Conservation (phyloP, 2,329 filamentous ascomycete species). For the Emydomyces testavorans region DNA sequence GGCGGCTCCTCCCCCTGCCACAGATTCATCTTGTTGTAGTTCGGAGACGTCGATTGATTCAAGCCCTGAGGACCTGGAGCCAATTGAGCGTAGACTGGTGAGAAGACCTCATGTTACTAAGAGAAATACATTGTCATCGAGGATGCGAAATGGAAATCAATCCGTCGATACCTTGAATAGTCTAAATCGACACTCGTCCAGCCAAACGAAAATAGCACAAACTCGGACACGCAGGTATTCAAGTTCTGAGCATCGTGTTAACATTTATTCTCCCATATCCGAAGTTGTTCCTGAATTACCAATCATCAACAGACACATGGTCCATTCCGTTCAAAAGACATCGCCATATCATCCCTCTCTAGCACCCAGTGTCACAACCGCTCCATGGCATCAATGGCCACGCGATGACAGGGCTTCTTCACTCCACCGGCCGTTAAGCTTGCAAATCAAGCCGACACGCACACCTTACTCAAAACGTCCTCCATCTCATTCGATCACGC, state of each 20-base stretch:
- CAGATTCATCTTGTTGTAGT: background rate
- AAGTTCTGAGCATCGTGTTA: constrained; percentile 2
- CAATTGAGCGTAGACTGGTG: background rate
- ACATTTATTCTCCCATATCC: background rate
- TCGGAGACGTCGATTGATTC: constrained; percentile 8
- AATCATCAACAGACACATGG: background rate
- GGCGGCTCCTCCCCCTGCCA: background rate
- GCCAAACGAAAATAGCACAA: background rate
- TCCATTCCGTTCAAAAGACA: background rate
- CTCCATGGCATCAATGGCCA: background rate
- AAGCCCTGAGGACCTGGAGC: background rate
- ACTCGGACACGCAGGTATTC: constrained; percentile 10
- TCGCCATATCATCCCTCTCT: background rate
- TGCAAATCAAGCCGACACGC: background rate
- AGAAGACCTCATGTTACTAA: background rate
- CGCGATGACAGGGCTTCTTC: background rate
- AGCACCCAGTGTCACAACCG: background rate
- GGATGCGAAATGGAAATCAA: background rate
- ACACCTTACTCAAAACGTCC: background rate
- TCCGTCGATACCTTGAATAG: background rate
- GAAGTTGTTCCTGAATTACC: background rate
- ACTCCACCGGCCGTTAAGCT: constrained; percentile 4
- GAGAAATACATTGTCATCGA: background rate
- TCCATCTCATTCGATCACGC: background rate
- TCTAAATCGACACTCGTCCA: background rate